Percentiles rank a stretch among this genome's conserved stretches.
Evolutionary conservation across 371 early-diverging fungal species (phyloP).

Genomic region (Mortierella sp.): DNA sequence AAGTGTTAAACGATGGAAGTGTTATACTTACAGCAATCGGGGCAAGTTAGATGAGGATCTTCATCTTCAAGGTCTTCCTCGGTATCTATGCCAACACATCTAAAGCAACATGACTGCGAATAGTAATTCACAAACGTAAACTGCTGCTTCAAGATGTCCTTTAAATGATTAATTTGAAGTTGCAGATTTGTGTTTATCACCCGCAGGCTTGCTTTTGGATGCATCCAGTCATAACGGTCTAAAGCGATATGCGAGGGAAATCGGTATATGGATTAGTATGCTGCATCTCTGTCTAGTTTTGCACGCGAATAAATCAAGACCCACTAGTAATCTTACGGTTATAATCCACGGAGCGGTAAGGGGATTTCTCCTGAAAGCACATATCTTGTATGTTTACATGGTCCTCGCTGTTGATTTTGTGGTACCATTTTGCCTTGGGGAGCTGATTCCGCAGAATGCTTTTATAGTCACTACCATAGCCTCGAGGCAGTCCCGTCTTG

Average conservation of each 20-base stretch:
- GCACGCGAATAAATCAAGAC: too few species aligned
- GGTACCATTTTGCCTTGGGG: neutral
- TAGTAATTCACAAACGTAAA: neutral
- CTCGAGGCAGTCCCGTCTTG: slow-evolving; percentile 6
- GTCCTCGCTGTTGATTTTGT: neutral
- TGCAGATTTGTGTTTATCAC: slow-evolving; percentile 4
- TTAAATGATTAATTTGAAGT: neutral
- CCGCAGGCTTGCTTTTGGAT: slow-evolving; percentile 11
- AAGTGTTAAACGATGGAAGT: neutral
- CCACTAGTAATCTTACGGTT: slow-evolving; percentile 17
- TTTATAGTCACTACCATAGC: neutral
- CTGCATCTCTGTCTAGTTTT: neutral
- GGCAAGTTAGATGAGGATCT: neutral
- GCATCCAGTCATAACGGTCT: slow-evolving; percentile 40
- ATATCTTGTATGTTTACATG: neutral
- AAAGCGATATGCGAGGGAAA: neutral
- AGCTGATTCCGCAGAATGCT: neutral
- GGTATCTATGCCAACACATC: neutral
- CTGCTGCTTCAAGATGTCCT: neutral
- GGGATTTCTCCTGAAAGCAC: neutral
- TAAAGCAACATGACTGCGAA: neutral
- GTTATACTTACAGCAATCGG: neutral
- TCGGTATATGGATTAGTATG: neutral
- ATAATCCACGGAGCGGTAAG: slow-evolving; percentile 19
- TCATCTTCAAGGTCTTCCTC: neutral